Evolutionary conservation across 441 rosid species (phyloP).

Genomic region (Cnidoscolus chayamansa): DNA sequence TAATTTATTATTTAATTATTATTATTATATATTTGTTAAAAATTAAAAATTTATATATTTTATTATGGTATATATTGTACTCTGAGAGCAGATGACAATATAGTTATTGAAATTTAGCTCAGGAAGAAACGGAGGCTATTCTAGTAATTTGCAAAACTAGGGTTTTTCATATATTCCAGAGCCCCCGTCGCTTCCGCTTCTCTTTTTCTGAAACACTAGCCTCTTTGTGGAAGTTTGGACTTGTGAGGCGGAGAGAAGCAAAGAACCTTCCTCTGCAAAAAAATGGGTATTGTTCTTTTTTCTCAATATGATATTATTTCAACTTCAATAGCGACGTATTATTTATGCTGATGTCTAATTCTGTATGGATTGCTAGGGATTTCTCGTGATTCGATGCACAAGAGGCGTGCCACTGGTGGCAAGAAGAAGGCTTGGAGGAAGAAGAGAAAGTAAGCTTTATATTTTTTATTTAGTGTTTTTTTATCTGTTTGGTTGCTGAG

Average conservation of each 20-base stretch:
- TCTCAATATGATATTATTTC: neutral
- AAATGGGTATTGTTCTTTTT: conserved; percentile 37
- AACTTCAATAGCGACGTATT: neutral
- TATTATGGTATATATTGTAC: too few species aligned
- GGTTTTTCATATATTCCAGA: conserved; percentile 7
- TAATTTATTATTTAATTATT: too few species aligned
- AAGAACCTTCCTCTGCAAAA: conserved; percentile 20
- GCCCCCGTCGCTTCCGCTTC: neutral
- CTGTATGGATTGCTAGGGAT: conserved; percentile 37
- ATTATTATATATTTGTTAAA: too few species aligned
- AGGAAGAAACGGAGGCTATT: neutral
- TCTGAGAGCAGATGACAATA: too few species aligned
- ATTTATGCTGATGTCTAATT: neutral
- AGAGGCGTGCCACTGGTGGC: conserved; percentile 84
- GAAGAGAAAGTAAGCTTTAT: conserved; percentile 54
- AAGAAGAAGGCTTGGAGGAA: conserved; percentile 76
- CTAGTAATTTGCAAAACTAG: neutral
- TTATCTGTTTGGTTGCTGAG: neutral
- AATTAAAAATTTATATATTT: too few species aligned
- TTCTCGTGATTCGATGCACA: conserved; percentile 82
- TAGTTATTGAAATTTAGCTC: too few species aligned
- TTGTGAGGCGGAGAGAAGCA: neutral
- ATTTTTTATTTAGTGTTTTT: neutral
- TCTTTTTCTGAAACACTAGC: conserved; percentile 7
- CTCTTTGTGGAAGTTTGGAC: conserved; percentile 10